A percentile compares a stretch with the other conserved stretches of the same genome.
These are phyloP conservation scores for Cyberlindnera saturnus DNA, from an alignment of 805 yeast genomes.

Conservation along the genomic window DNA sequence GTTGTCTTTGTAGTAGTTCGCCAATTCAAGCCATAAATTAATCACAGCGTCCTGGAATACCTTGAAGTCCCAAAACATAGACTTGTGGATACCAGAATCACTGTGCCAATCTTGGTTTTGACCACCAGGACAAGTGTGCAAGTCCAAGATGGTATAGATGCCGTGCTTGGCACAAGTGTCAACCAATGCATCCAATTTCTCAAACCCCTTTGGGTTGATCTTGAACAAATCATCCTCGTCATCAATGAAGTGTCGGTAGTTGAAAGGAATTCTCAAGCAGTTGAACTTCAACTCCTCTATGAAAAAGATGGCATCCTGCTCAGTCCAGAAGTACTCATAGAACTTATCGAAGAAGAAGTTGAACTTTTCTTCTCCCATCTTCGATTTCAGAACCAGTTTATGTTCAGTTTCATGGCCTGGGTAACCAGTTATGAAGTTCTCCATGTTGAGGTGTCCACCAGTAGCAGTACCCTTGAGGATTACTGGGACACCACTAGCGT, in stretches of 20 bases:
- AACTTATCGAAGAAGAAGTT: constrained; percentile 44
- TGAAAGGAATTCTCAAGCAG: constrained; percentile 45
- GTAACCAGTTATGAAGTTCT: constrained; percentile 49
- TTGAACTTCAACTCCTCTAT: constrained; percentile 35
- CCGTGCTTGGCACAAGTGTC: constrained; percentile 40
- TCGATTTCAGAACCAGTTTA: constrained; percentile 32
- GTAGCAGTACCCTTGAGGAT: constrained; percentile 42
- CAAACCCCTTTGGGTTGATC: constrained; percentile 39
- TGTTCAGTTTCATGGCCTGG: constrained; percentile 50
- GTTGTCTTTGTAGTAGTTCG: constrained; percentile 40
- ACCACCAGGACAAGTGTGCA: constrained; percentile 49
- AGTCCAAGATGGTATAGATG: constrained; percentile 41
- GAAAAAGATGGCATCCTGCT: constrained; percentile 41
- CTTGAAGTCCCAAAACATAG: constrained; percentile 45
- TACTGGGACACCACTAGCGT: constrained; percentile 31
- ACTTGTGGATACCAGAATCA: constrained; percentile 41
- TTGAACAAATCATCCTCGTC: constrained; percentile 35
- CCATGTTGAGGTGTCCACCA: constrained; percentile 50
- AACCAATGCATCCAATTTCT: constrained; percentile 36
- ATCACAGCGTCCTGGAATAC: constrained; percentile 41
- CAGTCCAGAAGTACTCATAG: constrained; percentile 49
- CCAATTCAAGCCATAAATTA: constrained; percentile 38
- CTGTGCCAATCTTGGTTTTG: constrained; percentile 52
- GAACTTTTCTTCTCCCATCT: constrained; percentile 41
- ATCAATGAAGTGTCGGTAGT: constrained; percentile 43